Evolutionary conservation across 495 filamentous ascomycete genomes (phyloP), one percentile per base, ranked within the genome.

Genomic region (Talaromyces thailandensis): DNA sequence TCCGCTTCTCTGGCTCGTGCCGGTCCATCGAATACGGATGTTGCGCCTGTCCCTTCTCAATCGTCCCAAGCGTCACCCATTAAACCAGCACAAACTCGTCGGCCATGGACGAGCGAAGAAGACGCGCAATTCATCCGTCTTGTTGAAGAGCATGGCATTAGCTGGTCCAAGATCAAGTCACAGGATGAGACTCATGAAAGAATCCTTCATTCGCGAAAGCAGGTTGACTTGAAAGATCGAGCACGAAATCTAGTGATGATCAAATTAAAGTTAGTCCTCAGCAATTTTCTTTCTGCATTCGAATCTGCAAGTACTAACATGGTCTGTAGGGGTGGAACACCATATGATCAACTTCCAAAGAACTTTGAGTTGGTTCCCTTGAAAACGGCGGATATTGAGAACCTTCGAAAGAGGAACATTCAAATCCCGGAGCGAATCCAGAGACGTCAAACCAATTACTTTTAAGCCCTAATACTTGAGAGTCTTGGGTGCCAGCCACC

Each of bases 141-240:
- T 4, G 66, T 76, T 24, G 58, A 56, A 16, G 21, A 64, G 37
- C 48, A 65, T 28, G 69, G 69, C 1, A 64, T 35, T 9, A 37
- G 29, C 4, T 77, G 75, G 76, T 48, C 68, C 9, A 18, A 58
- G 6, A 74, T 79, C 28, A 63, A 68, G 1, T n/a, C 51, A 2
- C 53, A 70, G 43, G 75, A 79, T 53, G 52, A 63, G 23, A 4
- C 28, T 26, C 6, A 4, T 18, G 21, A 11, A 1, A 25, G 51
- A 16, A 9, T 28, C 12, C 51, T 55, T 11, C 51, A 21, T 55
- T 26, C 11, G 12, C 51, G 90, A 12, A 87, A 85, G 28, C 88
- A 92, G 66, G 87, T 92, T 0, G 86, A 93, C 64, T 69, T 93
- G 7, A 94, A 94, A 69, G 91, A 94, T 66, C 90, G 91, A 62